Evolutionary conservation across 345 rosid species (phyloP), one percentile per base, ranked within the genome.

Genomic region (Euphorbia tirucalli): DNA sequence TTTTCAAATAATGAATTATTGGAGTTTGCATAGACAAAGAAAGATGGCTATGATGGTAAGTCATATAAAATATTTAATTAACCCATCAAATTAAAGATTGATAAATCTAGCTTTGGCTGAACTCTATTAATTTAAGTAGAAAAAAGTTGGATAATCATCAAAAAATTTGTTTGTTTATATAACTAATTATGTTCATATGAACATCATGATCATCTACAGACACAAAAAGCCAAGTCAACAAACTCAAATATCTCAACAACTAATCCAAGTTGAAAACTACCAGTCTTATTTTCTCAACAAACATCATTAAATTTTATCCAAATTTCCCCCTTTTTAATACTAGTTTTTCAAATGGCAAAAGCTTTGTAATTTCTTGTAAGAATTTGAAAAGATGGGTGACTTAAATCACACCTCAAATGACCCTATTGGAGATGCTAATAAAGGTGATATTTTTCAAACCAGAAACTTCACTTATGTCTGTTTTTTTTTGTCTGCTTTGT

Each of bases 241-340:
- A 81, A 81, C 77, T 59, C 48, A 22, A 8, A 5, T 27, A 16
- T 3, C 48, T 44, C 77, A 68, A 54, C 77, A 16, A 72, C 71
- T 66, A 25, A 55, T 76, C 74, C 78, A 70, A 70, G 49, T 19
- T 28, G 32, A 57, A 43, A 76, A 71, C 80, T 75, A 73, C 80
- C 85, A 67, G 73, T 75, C 85, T 69, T 49, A 27, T 15, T 70
- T 63, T 39, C 65, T 61, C 78, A 72, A 72, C 82, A 37, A 69
- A 71, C 65, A 18, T 15, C 7, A 10, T 10, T 52, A 19, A 27
- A 19, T 41, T 4, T 49, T 7, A 4, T 32, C 5, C 18, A 4
- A 4, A 22, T 25, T 13, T n/a, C 32, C 27, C n/a, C 18, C 8
- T 16, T 37, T 13, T 3, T 8, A 54, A 37, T 24, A 19, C 37